Percentiles rank a stretch among this genome's conserved stretches.
Evolutionary conservation across 805 yeast species (phyloP).

Genomic region (Candida easanensis): DNA sequence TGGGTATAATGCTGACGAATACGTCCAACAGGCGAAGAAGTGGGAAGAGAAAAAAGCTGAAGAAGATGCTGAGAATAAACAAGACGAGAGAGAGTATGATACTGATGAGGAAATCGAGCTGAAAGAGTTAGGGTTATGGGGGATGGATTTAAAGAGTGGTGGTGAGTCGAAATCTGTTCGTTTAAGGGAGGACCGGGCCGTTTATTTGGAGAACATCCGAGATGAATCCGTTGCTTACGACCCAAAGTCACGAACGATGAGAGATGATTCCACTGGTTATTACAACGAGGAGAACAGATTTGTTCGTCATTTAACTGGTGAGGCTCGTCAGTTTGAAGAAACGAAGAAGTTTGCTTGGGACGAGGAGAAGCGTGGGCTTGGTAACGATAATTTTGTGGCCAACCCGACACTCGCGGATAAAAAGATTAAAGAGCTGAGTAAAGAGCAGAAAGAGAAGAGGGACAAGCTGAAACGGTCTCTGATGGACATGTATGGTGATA

Average conservation of each 20-base stretch:
- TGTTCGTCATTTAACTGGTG: slow-evolving; percentile 53
- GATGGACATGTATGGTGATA: slow-evolving; percentile 10
- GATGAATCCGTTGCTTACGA: slow-evolving; percentile 47
- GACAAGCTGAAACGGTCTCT: slow-evolving; percentile 29
- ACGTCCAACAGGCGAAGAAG: slow-evolving; percentile 43
- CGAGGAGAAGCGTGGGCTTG: slow-evolving; percentile 30
- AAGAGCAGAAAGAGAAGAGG: slow-evolving; percentile 28
- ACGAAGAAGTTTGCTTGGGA: slow-evolving; percentile 51
- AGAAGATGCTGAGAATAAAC: slow-evolving; percentile 16
- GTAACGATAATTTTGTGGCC: slow-evolving; percentile 32
- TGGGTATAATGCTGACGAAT: slow-evolving; percentile 68
- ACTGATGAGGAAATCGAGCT: slow-evolving; percentile 44
- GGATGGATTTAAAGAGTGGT: slow-evolving; percentile 9
- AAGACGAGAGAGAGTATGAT: slow-evolving; percentile 25
- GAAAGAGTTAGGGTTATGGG: slow-evolving; percentile 36
- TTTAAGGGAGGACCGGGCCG: slow-evolving; percentile 74
- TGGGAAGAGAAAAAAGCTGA: slow-evolving; percentile 5
- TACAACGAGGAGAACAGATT: slow-evolving; percentile 42
- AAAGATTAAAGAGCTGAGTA: slow-evolving; percentile 34
- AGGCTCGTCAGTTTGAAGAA: slow-evolving; percentile 50
- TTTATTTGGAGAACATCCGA: slow-evolving; percentile 50
- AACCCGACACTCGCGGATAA: slow-evolving; percentile 46
- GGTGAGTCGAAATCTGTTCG: slow-evolving; percentile 45
- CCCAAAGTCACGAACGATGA: slow-evolving; percentile 47
- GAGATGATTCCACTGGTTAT: slow-evolving; percentile 32